These are phyloP conservation scores for Podospora anserina DNA, from an alignment of 495 filamentous ascomycete species.

Conservation along the genomic window DNA sequence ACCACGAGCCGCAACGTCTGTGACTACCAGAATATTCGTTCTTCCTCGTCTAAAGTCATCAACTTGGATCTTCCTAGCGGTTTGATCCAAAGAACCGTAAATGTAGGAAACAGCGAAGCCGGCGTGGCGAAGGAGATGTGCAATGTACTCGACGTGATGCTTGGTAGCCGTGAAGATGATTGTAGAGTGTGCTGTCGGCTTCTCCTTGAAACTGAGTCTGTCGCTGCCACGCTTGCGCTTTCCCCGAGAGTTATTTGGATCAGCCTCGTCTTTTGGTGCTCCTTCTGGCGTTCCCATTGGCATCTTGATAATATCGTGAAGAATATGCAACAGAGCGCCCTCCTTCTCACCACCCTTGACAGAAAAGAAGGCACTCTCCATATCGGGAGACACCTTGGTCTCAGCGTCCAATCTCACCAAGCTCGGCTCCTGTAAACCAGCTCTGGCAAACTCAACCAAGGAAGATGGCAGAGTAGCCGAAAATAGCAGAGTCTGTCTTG, in stretches of 20 bases:
- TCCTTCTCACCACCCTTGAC: conserved; percentile 92
- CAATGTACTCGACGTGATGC: conserved; percentile 95
- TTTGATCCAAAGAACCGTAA: conserved; percentile 91
- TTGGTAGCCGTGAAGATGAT: conserved; percentile 94
- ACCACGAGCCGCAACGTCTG: conserved; percentile 93
- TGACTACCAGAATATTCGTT: conserved; percentile 92
- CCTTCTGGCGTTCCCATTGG: conserved; percentile 68
- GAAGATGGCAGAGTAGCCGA: conserved; percentile 92
- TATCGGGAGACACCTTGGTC: conserved; percentile 89
- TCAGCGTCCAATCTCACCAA: conserved; percentile 88
- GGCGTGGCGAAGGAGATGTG: conserved; percentile 63
- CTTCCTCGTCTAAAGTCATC: conserved; percentile 78
- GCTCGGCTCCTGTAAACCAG: conserved; percentile 84
- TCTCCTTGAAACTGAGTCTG: conserved; percentile 45
- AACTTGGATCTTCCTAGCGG: conserved; percentile 85
- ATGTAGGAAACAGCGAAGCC: conserved; percentile 89
- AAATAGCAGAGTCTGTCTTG: conserved; percentile 87
- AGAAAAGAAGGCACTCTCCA: conserved; percentile 89
- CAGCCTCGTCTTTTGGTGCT: conserved; percentile 36
- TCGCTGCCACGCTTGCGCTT: conserved; percentile 67
- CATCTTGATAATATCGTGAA: conserved; percentile 90
- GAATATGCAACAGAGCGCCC: conserved; percentile 80
- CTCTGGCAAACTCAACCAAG: conserved; percentile 91
- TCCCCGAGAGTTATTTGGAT: conserved; percentile 51
- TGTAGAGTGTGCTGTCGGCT: conserved; percentile 76